Evolutionary conservation across 2,329 filamentous ascomycete species (phyloP).

Genomic region (Lecanicillium sp.): DNA sequence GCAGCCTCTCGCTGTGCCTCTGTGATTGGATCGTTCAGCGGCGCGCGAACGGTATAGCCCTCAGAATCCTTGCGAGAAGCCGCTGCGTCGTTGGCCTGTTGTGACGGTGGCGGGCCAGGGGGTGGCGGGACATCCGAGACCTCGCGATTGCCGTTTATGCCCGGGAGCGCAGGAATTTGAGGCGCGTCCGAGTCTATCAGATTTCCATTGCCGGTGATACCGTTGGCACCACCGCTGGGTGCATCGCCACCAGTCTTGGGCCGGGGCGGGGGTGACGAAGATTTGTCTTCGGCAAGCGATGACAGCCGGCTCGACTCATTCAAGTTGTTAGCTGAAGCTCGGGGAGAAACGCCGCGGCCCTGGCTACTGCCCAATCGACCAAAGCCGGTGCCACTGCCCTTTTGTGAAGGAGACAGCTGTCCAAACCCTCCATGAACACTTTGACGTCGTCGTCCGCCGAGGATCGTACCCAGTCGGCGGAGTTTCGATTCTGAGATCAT

Average conservation of each 20-base stretch:
- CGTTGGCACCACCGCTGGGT: background rate
- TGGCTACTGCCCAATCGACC: slow-evolving; percentile 57
- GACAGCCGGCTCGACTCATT: slow-evolving; percentile 45
- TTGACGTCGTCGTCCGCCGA: slow-evolving; percentile 52
- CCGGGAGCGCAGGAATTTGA: background rate
- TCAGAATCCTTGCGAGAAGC: slow-evolving; percentile 58
- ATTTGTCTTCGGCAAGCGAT: slow-evolving; percentile 47
- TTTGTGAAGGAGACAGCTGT: slow-evolving; percentile 43
- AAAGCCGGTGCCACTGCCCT: slow-evolving; percentile 43
- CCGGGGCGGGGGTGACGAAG: slow-evolving; percentile 14
- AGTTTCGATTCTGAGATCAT: slow-evolving; percentile 41
- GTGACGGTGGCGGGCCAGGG: slow-evolving; percentile 39
- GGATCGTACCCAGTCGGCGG: slow-evolving; percentile 60
- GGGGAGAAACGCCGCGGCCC: slow-evolving; percentile 46
- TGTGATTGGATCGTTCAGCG: slow-evolving; percentile 57
- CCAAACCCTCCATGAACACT: slow-evolving; percentile 57
- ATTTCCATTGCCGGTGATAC: background rate
- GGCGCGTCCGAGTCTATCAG: background rate
- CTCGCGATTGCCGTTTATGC: background rate
- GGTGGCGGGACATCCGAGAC: slow-evolving; percentile 29
- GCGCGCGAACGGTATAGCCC: slow-evolving; percentile 65
- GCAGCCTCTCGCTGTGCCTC: slow-evolving; percentile 59
- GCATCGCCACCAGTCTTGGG: slow-evolving; percentile 7
- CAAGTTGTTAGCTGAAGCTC: slow-evolving; percentile 51
- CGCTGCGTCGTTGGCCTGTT: slow-evolving; percentile 26